Conservation (phyloP, 2,329 filamentous ascomycete genomes). For the Coniochaeta ligniaria region DNA sequence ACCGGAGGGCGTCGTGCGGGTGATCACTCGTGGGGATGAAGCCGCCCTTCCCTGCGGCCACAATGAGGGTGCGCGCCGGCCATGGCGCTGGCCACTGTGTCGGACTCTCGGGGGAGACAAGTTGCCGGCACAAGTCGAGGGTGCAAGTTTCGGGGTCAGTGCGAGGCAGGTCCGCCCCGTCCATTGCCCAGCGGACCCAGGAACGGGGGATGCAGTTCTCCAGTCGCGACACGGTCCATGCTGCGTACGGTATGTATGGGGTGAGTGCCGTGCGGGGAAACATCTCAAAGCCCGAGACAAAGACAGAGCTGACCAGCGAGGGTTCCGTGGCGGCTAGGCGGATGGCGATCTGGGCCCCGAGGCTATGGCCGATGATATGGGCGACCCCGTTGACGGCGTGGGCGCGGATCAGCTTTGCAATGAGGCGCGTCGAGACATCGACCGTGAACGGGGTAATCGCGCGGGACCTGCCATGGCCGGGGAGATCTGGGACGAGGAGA, state of each 20-base stretch:
- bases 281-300: constrained; percentile 1
- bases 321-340: constrained; percentile 2
- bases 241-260: constrained; percentile 1
- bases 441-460: constrained; percentile 1
- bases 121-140: not conserved
- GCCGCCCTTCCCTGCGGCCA: not conserved
- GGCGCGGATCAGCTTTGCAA: constrained; percentile 1
- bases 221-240: not conserved
- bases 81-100: not conserved
- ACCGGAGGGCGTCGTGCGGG: not conserved
- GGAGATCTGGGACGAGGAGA: constrained; percentile 4
- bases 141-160: not conserved
- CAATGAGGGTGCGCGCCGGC: not conserved
- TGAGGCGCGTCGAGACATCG: not conserved
- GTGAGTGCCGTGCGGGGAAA: not conserved
- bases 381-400: constrained; percentile 2
- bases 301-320: not conserved
- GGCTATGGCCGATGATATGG: constrained; percentile 5
- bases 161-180: not conserved
- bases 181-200: not conserved
- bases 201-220: not conserved
- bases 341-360: constrained; percentile 3
- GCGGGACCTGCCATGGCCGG: constrained; percentile 4
- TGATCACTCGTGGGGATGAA: not conserved
- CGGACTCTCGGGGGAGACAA: not conserved